Percentiles rank a stretch among this genome's conserved stretches.
Conservation (phyloP, 805 yeast genomes). For the Sporopachydermia lactativora region DNA sequence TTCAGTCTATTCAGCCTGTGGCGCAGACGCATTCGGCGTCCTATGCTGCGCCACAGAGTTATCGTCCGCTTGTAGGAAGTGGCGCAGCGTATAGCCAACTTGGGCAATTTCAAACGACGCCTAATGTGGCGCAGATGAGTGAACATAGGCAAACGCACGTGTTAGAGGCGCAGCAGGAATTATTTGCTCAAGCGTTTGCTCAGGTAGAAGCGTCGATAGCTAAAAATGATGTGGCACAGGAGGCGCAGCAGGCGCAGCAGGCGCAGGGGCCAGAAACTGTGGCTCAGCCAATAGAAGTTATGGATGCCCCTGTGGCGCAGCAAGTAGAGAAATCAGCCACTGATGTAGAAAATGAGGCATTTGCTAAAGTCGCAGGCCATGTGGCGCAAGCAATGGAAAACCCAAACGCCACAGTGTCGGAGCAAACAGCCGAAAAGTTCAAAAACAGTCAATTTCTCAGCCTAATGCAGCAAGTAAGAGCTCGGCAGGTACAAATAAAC, state of each 20-base stretch:
- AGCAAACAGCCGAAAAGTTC: conserved; percentile 9
- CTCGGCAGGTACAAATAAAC: conserved; percentile 8
- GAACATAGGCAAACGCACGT: conserved; percentile 13
- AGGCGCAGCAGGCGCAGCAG: conserved; percentile 4
- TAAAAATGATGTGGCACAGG: conserved; percentile 3
- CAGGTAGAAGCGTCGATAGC: conserved; percentile 10
- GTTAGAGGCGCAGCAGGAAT: conserved; percentile 7
- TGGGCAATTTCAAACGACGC: conserved; percentile 5
- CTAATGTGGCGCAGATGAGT: conserved; percentile 6
- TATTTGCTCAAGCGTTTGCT: conserved; percentile 14
- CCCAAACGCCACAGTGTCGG: background rate
- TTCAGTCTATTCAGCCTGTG: too few species aligned
- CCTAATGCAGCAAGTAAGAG: conserved; percentile 14
- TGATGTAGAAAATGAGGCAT: conserved; percentile 7
- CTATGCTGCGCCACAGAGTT: too few species aligned
- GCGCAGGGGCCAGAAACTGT: conserved; percentile 3
- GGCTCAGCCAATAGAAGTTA: conserved; percentile 3
- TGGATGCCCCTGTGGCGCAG: conserved; percentile 3
- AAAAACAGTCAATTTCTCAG: conserved; percentile 13
- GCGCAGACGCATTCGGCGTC: too few species aligned
- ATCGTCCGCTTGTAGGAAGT: too few species aligned
- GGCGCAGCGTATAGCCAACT: too few species aligned
- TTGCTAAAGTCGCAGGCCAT: conserved; percentile 11
- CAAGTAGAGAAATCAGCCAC: conserved; percentile 1
- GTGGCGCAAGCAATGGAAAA: conserved; percentile 6